These are phyloP conservation scores for Saprolegnia parasitica DNA, from an alignment of 352 stramenopile genomes.

Conservation along the genomic window DNA sequence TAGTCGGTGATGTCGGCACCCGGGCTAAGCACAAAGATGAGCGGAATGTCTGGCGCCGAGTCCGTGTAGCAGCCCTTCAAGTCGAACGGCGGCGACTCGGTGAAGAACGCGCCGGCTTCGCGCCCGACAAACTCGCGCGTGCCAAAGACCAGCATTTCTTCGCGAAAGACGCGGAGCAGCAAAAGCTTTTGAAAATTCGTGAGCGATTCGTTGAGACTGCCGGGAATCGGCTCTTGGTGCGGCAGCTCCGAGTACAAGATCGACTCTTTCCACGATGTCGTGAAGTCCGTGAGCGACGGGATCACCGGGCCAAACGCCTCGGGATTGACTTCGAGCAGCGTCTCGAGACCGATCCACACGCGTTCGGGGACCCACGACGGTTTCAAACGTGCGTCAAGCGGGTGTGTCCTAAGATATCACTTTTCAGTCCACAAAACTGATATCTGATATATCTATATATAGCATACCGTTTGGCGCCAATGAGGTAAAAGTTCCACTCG, in stretches of 20 bases:
- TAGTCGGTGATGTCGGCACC: conserved; percentile 94
- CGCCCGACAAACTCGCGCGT: conserved; percentile 78
- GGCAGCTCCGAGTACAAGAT: conserved; percentile 77
- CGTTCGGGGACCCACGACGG: conserved; percentile 75
- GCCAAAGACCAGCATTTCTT: conserved; percentile 88
- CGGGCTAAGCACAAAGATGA: conserved; percentile 92
- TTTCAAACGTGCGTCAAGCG: conserved; percentile 13
- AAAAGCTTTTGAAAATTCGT: conserved; percentile 88
- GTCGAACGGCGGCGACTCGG: conserved; percentile 89
- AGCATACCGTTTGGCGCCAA: conserved; percentile 68
- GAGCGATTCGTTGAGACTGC: conserved; percentile 63
- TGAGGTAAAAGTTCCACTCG: conserved; percentile 88
- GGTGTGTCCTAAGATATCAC: conserved; percentile 22
- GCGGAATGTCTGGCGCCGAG: conserved; percentile 83
- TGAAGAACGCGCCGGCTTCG: conserved; percentile 82
- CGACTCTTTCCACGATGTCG: conserved; percentile 62
- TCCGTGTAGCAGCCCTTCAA: conserved; percentile 89
- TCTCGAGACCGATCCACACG: conserved; percentile 65
- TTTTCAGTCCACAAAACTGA: background rate
- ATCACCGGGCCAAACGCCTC: conserved; percentile 46
- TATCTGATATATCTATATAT: conserved; percentile 5
- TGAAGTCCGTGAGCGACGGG: conserved; percentile 41
- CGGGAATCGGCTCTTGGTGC: conserved; percentile 63
- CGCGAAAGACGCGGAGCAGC: conserved; percentile 82
- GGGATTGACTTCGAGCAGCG: conserved; percentile 57